Conservation (phyloP, 768 basidiomycete species). For the Strobilomyces dryophilus region DNA sequence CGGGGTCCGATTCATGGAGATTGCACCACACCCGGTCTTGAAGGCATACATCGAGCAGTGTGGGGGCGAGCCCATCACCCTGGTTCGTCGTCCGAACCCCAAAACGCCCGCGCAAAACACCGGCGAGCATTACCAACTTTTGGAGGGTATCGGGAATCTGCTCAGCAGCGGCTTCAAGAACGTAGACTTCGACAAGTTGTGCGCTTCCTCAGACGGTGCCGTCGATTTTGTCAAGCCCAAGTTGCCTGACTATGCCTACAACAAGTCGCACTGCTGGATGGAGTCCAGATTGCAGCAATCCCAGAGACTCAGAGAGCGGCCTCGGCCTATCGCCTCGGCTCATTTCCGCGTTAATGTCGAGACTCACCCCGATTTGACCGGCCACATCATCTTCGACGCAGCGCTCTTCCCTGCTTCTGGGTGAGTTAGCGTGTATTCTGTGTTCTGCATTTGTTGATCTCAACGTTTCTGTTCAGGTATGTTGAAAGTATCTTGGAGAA, state of each 20-base stretch:
- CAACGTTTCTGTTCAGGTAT: slow-evolving; percentile 14
- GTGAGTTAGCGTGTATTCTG: slow-evolving; percentile 23
- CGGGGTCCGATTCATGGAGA: slow-evolving; percentile 28
- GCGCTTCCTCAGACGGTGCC: slow-evolving; percentile 17
- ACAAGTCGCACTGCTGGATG: slow-evolving; percentile 23
- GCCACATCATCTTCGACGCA: slow-evolving; percentile 43
- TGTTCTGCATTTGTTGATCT: neutral
- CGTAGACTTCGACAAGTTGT: slow-evolving; percentile 28
- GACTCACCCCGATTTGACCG: slow-evolving; percentile 34
- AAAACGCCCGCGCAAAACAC: slow-evolving; percentile 30
- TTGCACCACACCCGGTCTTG: slow-evolving; percentile 34
- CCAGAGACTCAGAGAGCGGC: slow-evolving; percentile 22
- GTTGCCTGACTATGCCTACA: slow-evolving; percentile 31
- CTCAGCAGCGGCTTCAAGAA: slow-evolving; percentile 28
- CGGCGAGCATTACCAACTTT: slow-evolving; percentile 30
- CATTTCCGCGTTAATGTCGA: slow-evolving; percentile 34
- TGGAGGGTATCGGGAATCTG: slow-evolving; percentile 32
- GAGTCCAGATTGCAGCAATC: slow-evolving; percentile 25
- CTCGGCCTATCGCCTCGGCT: slow-evolving; percentile 35
- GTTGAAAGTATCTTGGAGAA: slow-evolving; percentile 31
- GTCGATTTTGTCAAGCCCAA: slow-evolving; percentile 21
- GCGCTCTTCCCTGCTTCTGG: slow-evolving; percentile 46
- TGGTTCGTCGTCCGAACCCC: slow-evolving; percentile 31
- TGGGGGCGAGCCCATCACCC: slow-evolving; percentile 27
- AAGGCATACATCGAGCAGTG: slow-evolving; percentile 33